Evolutionary conservation across 345 rosid genomes (phyloP), one percentile per base, ranked within the genome.

Genomic region (Murraya paniculata): DNA sequence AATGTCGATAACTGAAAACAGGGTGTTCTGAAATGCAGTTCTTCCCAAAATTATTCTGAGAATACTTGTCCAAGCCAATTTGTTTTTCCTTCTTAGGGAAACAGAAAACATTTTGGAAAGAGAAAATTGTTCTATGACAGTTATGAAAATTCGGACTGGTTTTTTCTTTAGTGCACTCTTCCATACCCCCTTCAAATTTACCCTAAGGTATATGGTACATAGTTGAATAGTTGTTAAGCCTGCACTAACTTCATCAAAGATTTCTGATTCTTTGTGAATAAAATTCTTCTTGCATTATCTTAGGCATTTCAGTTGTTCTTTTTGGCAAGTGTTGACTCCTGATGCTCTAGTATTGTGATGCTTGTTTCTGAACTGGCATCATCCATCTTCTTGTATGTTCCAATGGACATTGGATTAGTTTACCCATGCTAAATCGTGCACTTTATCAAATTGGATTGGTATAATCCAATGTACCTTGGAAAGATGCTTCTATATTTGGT

Each of bases 401-500:
- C 9, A 73, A 7, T 55, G 25, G 38, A 61, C 18, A 24, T 69
- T 74, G 66, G 6, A 61, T 72, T 28, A 8, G n/a, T 62, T 75
- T 16, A 2, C 2, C 53, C 24, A n/a, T 36, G 24, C 53, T 13
- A 56, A 53, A 65, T 50, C 21, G 5, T 9, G 50, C 31, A 22
- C 8, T 75, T 48, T 50, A 30, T 75, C 68, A 0, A 21, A 41
- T 11, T 45, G 50, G 50, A 41, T 41, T 11, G 50, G 50, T 13
- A 45, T 45, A 45, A 45, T 45, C 50, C 31, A 19, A 64, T 45
- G 50, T 45, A 11, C 64, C 33, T 74, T 60, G 60, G 64, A 30
- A 56, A 36, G 28, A 39, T 67, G 28, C 78, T 68, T 79, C 27
- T 67, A 7, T 25, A 4, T 68, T 72, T 72, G 60, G 45, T 36